These are phyloP conservation scores for Pontederia paniculata DNA, from an alignment of 176 grass and related monocot genomes.

Conservation along the genomic window DNA sequence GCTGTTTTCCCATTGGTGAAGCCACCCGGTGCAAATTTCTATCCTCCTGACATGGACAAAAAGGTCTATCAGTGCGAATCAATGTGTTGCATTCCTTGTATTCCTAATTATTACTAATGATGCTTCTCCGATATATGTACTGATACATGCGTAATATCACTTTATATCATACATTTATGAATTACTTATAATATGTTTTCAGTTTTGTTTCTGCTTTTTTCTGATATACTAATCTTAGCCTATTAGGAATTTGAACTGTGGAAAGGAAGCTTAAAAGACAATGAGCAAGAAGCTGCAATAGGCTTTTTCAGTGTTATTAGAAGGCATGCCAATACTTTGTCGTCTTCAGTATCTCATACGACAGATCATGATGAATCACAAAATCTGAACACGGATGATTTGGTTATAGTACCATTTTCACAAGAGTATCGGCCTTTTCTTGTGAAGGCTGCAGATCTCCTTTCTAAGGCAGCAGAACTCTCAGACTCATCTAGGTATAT, in stretches of 20 bases:
- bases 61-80: conserved; percentile 30
- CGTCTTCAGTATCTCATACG: conserved; percentile 10
- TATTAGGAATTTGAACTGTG: conserved; percentile 83
- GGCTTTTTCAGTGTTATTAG: conserved; percentile 80
- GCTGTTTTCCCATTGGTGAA: conserved; percentile 76
- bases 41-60: conserved; percentile 97
- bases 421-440: conserved; percentile 62
- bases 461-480: conserved; percentile 56
- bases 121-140: too few species aligned
- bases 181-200: too few species aligned
- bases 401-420: conserved; percentile 72
- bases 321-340: conserved; percentile 33
- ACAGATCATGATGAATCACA: conserved; percentile 15
- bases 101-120: background rate
- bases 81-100: background rate
- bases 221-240: too few species aligned
- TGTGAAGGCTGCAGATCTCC: conserved; percentile 55
- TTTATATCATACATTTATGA: too few species aligned
- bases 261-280: conserved; percentile 41
- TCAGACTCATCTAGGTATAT: conserved; percentile 70
- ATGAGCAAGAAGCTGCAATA: conserved; percentile 60
- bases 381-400: conserved; percentile 46
- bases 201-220: too few species aligned
- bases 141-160: too few species aligned
- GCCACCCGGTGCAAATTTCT: conserved; percentile 81